Base-by-base conservation (phyloP, 2,329 filamentous ascomycete species). In the Scleromitrula shiraiana region DNA sequence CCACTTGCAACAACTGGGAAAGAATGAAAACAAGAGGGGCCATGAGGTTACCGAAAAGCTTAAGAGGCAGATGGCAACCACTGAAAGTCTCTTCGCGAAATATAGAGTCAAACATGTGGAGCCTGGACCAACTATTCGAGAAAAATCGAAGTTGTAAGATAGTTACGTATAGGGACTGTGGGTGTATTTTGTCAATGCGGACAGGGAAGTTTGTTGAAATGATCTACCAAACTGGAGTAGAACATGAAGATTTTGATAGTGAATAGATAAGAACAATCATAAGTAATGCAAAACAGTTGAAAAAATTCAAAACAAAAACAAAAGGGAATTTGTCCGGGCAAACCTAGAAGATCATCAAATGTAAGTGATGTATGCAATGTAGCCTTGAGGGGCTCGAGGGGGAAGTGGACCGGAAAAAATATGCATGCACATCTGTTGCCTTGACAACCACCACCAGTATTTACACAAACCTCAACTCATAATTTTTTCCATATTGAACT, bases 1-100 rank as follows among this genome's bases (percentile, higher is more conserved):
- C 52, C 93, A 94, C 67, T 68, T 90, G 56, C 73, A 87, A 65
- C 87, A 93, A 70, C 73, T 93, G 71, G 87, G 86, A 14, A 74
- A 76, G 58, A 88, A 88, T 58, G 87, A 93, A 75, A 90, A 88
- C 65, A 84, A 77, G 67, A 76, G 78, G 55, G 82, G 80, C 49
- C 64, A 69, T 55, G 77, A 75, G 56, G 75, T 82, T 39, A 72
- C 82, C 36, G 70, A 74, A 52, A 76, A 76, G 62, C 80, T 89
- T 49, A 68, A 74, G 57, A 71, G 68, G 62, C 86, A 91, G 71
- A 75, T 72, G 64, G 68, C 73, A 60, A 82, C 76, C 71, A 77
- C 82, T 14, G 77, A 78, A 59, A 72, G 82, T 70, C 60, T 91
- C 65, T 72, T 88, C 62, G 76, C 71, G 64, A 66, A 80, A 65